Evolutionary conservation across 2,329 filamentous ascomycete genomes (phyloP).

Genomic region (Ophiostoma perfectum): DNA sequence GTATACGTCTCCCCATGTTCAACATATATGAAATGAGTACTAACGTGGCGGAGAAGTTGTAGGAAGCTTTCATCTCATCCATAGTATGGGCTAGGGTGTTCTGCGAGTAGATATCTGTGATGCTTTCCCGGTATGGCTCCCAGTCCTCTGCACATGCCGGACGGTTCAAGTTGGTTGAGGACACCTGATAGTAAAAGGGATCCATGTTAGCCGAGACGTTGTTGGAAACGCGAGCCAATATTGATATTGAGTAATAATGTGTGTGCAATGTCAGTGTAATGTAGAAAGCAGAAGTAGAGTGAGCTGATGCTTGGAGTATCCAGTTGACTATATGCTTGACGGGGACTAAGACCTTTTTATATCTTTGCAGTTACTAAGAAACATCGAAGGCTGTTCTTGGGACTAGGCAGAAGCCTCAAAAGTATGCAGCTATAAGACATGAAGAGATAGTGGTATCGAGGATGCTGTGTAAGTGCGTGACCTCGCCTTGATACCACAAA

Average conservation of each 20-base stretch:
- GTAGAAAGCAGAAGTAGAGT: background rate
- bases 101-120: constrained; percentile 31
- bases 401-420: background rate
- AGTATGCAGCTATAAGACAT: background rate
- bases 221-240: background rate
- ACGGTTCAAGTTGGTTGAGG: constrained; percentile 20
- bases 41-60: constrained; percentile 34
- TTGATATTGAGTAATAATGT: no score
- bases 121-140: constrained; percentile 32
- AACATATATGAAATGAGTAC: background rate
- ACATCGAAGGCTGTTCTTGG: background rate
- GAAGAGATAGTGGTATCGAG: background rate
- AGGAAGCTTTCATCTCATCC: constrained; percentile 33
- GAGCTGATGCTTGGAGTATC: background rate
- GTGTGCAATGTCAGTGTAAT: background rate
- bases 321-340: background rate
- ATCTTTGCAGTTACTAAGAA: background rate
- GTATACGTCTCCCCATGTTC: background rate
- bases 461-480: background rate
- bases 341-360: background rate
- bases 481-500: background rate
- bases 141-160: constrained; percentile 33
- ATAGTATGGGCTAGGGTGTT: constrained; percentile 38
- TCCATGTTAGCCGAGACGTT: background rate
- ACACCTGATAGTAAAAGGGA: background rate